These are phyloP conservation scores for Hygrocybe coccinea DNA, from an alignment of 768 basidiomycete genomes.

Conservation along the genomic window DNA sequence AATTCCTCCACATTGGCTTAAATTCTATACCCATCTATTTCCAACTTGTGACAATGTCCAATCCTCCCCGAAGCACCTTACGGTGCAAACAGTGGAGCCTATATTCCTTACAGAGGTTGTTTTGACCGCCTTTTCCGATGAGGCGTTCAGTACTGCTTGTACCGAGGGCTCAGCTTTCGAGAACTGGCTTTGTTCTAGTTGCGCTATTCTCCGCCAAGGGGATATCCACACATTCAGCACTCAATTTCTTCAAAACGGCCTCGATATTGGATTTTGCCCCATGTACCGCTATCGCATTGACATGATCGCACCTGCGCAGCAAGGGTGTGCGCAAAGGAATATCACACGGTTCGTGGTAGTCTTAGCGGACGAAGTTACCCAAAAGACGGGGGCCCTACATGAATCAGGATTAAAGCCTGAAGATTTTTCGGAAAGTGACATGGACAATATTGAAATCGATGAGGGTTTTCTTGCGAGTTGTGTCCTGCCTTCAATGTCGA, in stretches of 20 bases:
- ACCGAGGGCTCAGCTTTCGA: slow-evolving; percentile 35
- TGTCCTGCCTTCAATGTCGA: slow-evolving; percentile 29
- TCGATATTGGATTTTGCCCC: slow-evolving; percentile 12
- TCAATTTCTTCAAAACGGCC: slow-evolving; percentile 16
- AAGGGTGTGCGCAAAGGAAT: slow-evolving; percentile 52
- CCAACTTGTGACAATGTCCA: slow-evolving; percentile 1
- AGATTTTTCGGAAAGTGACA: slow-evolving; percentile 17
- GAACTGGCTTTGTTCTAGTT: slow-evolving; percentile 38
- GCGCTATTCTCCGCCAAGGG: slow-evolving; percentile 51
- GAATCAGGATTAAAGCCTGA: slow-evolving; percentile 15
- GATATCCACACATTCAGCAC: slow-evolving; percentile 31
- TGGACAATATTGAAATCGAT: slow-evolving; percentile 60
- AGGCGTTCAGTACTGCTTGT: slow-evolving; percentile 44
- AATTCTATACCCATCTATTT: slow-evolving; percentile 35
- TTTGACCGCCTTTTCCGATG: slow-evolving; percentile 44
- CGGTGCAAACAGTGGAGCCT: slow-evolving; percentile 26
- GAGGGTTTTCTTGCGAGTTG: slow-evolving; percentile 65
- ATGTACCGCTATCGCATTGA: slow-evolving; percentile 45
- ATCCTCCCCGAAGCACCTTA: slow-evolving; percentile 6
- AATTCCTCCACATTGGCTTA: slow-evolving; percentile 42
- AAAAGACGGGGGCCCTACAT: slow-evolving; percentile 12
- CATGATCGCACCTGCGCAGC: slow-evolving; percentile 66
- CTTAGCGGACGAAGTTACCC: slow-evolving; percentile 21
- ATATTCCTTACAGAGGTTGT: slow-evolving; percentile 47
- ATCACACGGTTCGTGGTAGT: slow-evolving; percentile 53